These are phyloP conservation scores for Quercus wislizeni DNA, from an alignment of 306 rosid species.

Conservation along the genomic window DNA sequence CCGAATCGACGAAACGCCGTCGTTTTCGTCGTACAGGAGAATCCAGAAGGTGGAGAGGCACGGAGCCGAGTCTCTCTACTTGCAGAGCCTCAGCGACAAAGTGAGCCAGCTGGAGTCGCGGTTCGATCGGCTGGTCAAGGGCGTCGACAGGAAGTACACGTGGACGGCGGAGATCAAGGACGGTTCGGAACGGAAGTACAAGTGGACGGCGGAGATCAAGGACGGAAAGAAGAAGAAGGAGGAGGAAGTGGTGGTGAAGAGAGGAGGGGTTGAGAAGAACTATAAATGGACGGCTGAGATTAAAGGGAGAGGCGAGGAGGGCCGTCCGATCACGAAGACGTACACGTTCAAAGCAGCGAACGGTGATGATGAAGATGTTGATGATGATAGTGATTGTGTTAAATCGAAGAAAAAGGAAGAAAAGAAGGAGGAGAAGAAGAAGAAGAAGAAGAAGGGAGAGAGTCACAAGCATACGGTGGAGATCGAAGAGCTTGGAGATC, in stretches of 20 bases:
- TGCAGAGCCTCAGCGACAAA: constrained; percentile 56
- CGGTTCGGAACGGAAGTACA: constrained; percentile 70
- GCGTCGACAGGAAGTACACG: constrained; percentile 69
- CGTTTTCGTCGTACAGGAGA: constrained; percentile 30
- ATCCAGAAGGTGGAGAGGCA: constrained; percentile 47
- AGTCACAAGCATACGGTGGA: constrained; percentile 61
- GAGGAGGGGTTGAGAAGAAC: constrained; percentile 37
- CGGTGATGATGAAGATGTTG: constrained; percentile 20
- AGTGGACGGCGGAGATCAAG: constrained; percentile 64
- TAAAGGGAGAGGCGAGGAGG: constrained; percentile 54
- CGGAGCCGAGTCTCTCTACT: constrained; percentile 27
- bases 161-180: constrained; percentile 81
- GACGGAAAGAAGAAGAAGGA: constrained; percentile 45
- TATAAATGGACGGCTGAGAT: constrained; percentile 84
- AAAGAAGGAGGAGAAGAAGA: constrained; percentile 21
- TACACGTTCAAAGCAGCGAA: constrained; percentile 56
- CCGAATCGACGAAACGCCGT: constrained; percentile 39
- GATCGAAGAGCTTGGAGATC: constrained; percentile 65
- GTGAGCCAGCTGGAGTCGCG: constrained; percentile 71
- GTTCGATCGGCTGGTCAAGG: constrained; percentile 43
- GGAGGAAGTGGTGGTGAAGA: background rate
- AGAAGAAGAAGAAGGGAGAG: constrained; percentile 49
- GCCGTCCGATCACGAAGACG: constrained; percentile 45
- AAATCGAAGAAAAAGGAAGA: constrained; percentile 39
- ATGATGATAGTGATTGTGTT: background rate